phyloP scores from a whole-genome alignment of 108 stramenopile species.

The Nitzschia putrida region DNA sequence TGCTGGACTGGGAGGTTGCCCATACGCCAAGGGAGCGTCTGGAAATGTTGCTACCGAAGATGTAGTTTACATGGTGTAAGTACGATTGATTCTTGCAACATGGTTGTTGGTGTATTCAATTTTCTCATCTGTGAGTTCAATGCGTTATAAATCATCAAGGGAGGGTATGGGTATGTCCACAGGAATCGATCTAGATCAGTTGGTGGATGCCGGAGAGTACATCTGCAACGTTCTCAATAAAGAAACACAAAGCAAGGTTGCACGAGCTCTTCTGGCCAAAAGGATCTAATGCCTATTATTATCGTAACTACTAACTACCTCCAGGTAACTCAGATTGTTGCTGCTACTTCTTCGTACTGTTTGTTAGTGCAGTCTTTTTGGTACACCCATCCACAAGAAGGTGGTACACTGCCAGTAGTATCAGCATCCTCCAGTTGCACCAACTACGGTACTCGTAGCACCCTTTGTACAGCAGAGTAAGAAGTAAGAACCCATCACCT shows the following conservation, averaged over 20 bases:
- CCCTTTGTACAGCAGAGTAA: too few relatives aligned
- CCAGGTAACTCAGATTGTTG: too few relatives aligned
- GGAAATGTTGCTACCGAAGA: conserved; percentile 95
- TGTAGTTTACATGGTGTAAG: conserved; percentile 87
- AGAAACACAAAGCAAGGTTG: conserved; percentile 41
- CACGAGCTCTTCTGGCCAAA: conserved; percentile 17
- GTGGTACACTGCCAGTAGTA: too few relatives aligned
- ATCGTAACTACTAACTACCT: too few relatives aligned
- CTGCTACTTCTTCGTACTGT: too few relatives aligned
- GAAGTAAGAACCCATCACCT: too few relatives aligned
- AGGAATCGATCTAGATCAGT: conserved; percentile 56
- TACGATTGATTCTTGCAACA: background rate
- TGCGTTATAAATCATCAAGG: background rate
- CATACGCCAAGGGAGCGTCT: conserved; percentile 85
- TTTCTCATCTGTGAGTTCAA: background rate
- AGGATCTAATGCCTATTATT: too few relatives aligned
- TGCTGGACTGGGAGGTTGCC: conserved; percentile 85
- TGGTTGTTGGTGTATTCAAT: background rate
- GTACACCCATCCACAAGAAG: too few relatives aligned
- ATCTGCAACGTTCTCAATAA: conserved; percentile 46
- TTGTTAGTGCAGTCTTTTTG: too few relatives aligned
- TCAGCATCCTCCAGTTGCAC: too few relatives aligned
- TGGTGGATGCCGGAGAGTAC: conserved; percentile 48
- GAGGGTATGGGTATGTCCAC: conserved; percentile 81
- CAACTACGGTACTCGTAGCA: too few relatives aligned